phyloP scores from a whole-genome alignment of 78 protist species.

The Fonticula alba region DNA sequence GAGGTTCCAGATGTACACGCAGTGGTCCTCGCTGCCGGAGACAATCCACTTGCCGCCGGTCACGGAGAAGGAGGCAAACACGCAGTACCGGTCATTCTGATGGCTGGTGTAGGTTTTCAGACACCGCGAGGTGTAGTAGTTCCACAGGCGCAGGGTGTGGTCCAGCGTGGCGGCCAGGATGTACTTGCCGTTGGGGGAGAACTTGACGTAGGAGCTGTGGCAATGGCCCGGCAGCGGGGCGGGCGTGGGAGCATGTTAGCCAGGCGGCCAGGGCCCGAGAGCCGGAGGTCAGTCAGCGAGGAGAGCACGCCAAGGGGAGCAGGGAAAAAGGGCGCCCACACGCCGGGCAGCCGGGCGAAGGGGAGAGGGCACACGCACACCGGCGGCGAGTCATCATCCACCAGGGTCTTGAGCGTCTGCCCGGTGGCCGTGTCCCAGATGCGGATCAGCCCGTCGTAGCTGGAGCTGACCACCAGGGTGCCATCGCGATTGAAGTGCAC shows the following conservation, averaged over 20 bases:
- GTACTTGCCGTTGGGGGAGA: constrained; percentile 72
- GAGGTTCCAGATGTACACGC: constrained; percentile 53
- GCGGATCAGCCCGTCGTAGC: constrained; percentile 60
- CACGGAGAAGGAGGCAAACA: constrained; percentile 37
- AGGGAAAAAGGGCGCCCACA: not conserved
- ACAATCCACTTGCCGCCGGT: constrained; percentile 37
- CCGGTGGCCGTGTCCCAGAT: constrained; percentile 75
- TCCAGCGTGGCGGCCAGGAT: constrained; percentile 60
- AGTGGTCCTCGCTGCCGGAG: constrained; percentile 57
- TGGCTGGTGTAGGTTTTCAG: constrained; percentile 66
- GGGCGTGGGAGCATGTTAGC: too few species aligned
- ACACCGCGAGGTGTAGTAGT: constrained; percentile 36
- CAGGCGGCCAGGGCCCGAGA: too few species aligned
- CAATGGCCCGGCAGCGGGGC: too few species aligned
- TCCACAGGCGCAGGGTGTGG: constrained; percentile 47
- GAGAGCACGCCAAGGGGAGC: not conserved
- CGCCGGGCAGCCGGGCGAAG: not conserved
- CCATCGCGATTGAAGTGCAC: constrained; percentile 79
- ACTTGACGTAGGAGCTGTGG: constrained; percentile 42
- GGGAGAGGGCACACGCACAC: constrained; percentile 4
- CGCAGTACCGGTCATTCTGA: constrained; percentile 44
- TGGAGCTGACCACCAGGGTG: constrained; percentile 51
- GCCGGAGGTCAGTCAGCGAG: too few species aligned
- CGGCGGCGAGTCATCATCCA: constrained; percentile 51
- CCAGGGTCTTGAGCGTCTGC: constrained; percentile 53